Percentiles rank a stretch among this genome's conserved stretches.
phyloP scores from a whole-genome alignment of 2,329 filamentous ascomycete genomes.

The Fusarium marasasianum region DNA sequence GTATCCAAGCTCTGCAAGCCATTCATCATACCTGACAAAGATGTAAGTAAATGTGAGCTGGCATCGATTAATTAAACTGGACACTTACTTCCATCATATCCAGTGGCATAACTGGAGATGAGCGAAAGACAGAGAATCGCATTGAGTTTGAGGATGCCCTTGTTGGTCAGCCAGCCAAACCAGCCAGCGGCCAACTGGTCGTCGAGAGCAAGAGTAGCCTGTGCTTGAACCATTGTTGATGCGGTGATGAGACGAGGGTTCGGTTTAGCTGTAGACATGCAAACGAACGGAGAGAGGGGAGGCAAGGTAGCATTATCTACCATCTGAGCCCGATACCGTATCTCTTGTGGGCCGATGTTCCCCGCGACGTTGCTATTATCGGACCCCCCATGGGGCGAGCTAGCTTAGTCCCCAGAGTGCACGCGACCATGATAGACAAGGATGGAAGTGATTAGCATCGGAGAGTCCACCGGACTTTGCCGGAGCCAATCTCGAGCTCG shows the following conservation, averaged over 20 bases:
- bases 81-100: slow-evolving; percentile 6
- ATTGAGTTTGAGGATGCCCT: slow-evolving; percentile 17
- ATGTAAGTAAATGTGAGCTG: not conserved
- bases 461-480: slow-evolving; percentile 40
- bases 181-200: slow-evolving; percentile 16
- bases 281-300: not conserved
- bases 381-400: slow-evolving; percentile 12
- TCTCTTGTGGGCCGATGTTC: slow-evolving; percentile 15
- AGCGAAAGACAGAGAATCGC: slow-evolving; percentile 14
- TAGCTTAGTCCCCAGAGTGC: slow-evolving; percentile 4
- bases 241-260: not conserved
- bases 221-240: slow-evolving; percentile 16
- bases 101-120: slow-evolving; percentile 15
- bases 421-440: slow-evolving; percentile 7
- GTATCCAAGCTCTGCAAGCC: slow-evolving; percentile 9
- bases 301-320: slow-evolving; percentile 19
- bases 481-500: not conserved
- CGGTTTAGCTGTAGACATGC: not conserved
- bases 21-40: not conserved
- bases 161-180: slow-evolving; percentile 13
- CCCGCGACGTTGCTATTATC: slow-evolving; percentile 12
- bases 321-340: not conserved
- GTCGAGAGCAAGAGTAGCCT: slow-evolving; percentile 12
- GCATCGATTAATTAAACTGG: fast-evolving
- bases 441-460: slow-evolving; percentile 37